These are phyloP conservation scores for Pestalotiopsis sp. DNA, from an alignment of 2,329 filamentous ascomycete genomes.

Conservation along the genomic window DNA sequence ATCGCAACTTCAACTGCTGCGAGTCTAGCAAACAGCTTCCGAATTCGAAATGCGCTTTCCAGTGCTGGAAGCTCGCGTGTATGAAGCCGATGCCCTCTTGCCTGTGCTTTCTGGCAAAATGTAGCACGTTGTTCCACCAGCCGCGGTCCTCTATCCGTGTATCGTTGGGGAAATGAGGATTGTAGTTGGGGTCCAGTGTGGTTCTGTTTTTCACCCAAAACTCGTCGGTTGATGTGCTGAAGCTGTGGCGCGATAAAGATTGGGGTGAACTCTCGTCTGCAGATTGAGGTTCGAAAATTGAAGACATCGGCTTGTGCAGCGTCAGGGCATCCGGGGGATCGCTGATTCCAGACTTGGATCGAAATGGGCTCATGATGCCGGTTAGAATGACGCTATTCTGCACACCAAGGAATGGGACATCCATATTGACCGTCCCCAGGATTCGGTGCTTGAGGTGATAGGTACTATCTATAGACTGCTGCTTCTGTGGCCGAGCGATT, in stretches of 20 bases:
- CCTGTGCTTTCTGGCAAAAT: constrained; percentile 82
- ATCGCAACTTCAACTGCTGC: constrained; percentile 68
- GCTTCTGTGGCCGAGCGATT: background rate
- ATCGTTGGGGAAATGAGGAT: constrained; percentile 78
- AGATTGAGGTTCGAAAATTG: background rate
- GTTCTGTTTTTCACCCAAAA: constrained; percentile 16
- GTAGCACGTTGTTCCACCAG: constrained; percentile 67
- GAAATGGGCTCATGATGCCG: constrained; percentile 78
- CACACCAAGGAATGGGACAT: constrained; percentile 85
- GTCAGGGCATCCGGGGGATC: constrained; percentile 16
- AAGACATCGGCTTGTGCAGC: background rate
- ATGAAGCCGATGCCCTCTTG: constrained; percentile 60
- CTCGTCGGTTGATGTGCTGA: background rate
- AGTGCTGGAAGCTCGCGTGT: constrained; percentile 70
- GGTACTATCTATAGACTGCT: background rate
- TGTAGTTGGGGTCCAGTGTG: constrained; percentile 65
- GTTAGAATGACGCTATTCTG: constrained; percentile 84
- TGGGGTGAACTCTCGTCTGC: background rate
- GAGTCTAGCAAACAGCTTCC: constrained; percentile 81
- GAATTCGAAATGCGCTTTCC: constrained; percentile 83
- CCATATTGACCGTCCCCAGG: constrained; percentile 79
- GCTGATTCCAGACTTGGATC: constrained; percentile 40
- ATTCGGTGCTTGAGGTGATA: constrained; percentile 67
- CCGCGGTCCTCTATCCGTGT: constrained; percentile 68
- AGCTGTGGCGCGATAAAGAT: background rate